These are phyloP conservation scores for Cercospora brassicicola DNA, from an alignment of 2,329 filamentous ascomycete genomes.

Conservation along the genomic window DNA sequence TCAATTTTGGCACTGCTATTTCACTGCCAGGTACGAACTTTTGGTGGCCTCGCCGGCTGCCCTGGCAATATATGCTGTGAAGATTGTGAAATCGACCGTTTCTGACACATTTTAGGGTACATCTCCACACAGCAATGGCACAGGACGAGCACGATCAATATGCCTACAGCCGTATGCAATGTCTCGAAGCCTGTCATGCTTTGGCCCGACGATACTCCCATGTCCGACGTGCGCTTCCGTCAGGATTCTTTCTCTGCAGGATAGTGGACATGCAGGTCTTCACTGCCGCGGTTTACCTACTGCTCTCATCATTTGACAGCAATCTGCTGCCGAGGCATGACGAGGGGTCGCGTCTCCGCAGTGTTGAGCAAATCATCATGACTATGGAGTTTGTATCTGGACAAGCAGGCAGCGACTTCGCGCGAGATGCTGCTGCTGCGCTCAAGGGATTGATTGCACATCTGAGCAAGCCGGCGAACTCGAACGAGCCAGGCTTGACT, in stretches of 20 bases:
- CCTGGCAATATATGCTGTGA: not conserved
- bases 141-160: conserved; percentile 30
- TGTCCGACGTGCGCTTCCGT: conserved; percentile 26
- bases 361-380: conserved; percentile 24
- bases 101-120: conserved; percentile 17
- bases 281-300: conserved; percentile 30
- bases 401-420: conserved; percentile 25
- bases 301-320: conserved; percentile 19
- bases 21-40: conserved; percentile 20
- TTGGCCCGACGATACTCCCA: conserved; percentile 27
- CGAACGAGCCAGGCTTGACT: conserved; percentile 14
- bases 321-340: not conserved
- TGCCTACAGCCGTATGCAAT: conserved; percentile 31
- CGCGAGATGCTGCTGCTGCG: conserved; percentile 25
- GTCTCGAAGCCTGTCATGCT: conserved; percentile 29
- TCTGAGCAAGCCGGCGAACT: conserved; percentile 13
- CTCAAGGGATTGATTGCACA: conserved; percentile 25
- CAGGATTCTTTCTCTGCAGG: conserved; percentile 33
- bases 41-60: no score
- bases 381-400: conserved; percentile 25
- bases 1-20: conserved; percentile 35
- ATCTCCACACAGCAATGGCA: conserved; percentile 31
- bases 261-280: conserved; percentile 35
- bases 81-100: not conserved
- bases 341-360: conserved; percentile 3